Evolutionary conservation across 2,329 filamentous ascomycete species (phyloP), one percentile per base, ranked within the genome.

Genomic region (Fusarium sp.): DNA sequence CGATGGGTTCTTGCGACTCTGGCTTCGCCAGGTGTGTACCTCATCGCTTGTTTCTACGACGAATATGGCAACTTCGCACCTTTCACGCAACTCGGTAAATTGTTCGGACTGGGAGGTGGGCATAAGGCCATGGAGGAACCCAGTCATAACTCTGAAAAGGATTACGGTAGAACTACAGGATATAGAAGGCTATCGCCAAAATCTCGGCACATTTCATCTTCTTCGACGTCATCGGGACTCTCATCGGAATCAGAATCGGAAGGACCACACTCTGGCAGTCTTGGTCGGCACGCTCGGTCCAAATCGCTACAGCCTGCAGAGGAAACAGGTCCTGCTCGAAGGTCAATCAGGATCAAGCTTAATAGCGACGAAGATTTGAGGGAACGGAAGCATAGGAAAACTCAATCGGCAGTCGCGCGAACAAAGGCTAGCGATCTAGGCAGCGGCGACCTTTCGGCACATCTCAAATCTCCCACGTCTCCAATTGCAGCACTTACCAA

Each of bases 381-480:
- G 69, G 90, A 93, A 78, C 89, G 92, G 61, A 94, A 94, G 78
- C 87, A 91, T 76, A 87, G 86, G 74, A 91, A 89, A 79, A 83
- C 84, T 24, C 84, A 87, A 76, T 85, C 86, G 25, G 79, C 82
- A 20, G 83, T 83, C 57, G 79, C 80, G 44, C 81, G 77, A 42
- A 79, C 82, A 20, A 83, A 83, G 65, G 79, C 76, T 44, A 82
- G 80, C 69, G 79, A 82, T 45, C 76, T 80, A 47, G 78, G 74
- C 4, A 72, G 73, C 42, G 76, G 79, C 49, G 86, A 90, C 63
- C 84, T 93, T 63, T 90, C 94, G 9, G 91, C 93, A 52, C 93
- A 93, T 63, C 86, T 99, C 67, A 99, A 99, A 79, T 98, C 96
- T 16, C 96, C 96, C 5, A 97, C 94, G 6, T 97, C 94, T 29